Percentiles rank a stretch among this genome's conserved stretches.
Conservation (phyloP, 2,329 filamentous ascomycete genomes). For the Nemania serpens region DNA sequence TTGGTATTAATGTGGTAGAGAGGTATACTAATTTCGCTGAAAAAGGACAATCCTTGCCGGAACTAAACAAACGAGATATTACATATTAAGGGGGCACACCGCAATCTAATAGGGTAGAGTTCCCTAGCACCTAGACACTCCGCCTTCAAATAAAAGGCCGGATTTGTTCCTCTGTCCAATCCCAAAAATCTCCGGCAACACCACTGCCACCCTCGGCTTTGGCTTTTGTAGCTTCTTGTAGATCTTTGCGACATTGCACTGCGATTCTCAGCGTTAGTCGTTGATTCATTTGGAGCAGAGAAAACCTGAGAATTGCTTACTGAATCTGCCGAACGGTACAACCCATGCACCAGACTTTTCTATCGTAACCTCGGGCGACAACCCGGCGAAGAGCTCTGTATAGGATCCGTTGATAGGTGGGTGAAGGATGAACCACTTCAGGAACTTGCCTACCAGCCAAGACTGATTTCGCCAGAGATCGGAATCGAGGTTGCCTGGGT, state of each 20-base stretch:
- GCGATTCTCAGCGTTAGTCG: background rate
- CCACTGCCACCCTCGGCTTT: background rate
- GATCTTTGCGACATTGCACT: no score
- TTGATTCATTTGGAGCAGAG: background rate
- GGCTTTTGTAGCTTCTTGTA: background rate
- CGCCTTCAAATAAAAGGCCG: no score
- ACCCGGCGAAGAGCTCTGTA: conserved; percentile 46
- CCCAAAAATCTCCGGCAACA: background rate
- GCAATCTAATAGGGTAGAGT: no score
- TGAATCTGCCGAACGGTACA: conserved; percentile 50
- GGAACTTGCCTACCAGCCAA: background rate
- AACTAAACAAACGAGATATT: no score
- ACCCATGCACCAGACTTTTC: conserved; percentile 41
- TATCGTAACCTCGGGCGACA: conserved; percentile 42
- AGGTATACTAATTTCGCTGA: no score
- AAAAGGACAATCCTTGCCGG: no score
- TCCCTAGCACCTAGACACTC: no score
- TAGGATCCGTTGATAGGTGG: conserved; percentile 42
- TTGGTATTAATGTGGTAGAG: no score
- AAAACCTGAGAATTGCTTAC: background rate
- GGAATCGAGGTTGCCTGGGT: conserved; percentile 38
- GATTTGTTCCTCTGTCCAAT: no score
- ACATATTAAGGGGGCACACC: no score
- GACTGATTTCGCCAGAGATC: conserved; percentile 32
- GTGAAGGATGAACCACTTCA: conserved; percentile 19